phyloP scores from a whole-genome alignment of 2,329 filamentous ascomycete species.

The Xylariales sp. region DNA sequence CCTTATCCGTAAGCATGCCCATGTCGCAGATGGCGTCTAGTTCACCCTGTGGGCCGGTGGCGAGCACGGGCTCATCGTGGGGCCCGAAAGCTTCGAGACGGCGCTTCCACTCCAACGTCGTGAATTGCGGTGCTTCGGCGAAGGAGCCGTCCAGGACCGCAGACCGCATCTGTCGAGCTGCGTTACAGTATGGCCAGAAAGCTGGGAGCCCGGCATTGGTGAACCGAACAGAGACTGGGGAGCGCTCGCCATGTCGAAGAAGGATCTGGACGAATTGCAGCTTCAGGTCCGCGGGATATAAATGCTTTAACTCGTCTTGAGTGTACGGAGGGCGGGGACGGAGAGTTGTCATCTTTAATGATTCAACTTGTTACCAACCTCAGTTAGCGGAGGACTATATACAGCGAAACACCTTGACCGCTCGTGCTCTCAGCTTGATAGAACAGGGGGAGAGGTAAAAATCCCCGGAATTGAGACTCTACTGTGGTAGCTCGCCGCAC shows the following conservation, averaged over 20 bases:
- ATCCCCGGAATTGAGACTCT: too few species aligned
- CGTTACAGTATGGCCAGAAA: slow-evolving; percentile 88
- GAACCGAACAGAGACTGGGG: slow-evolving; percentile 83
- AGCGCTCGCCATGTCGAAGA: slow-evolving; percentile 75
- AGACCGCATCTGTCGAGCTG: slow-evolving; percentile 63
- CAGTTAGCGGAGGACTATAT: not conserved
- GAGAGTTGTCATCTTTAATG: slow-evolving; percentile 67
- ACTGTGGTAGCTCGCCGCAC: too few species aligned
- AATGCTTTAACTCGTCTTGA: slow-evolving; percentile 68
- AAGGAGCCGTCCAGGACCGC: slow-evolving; percentile 40
- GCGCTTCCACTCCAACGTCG: slow-evolving; percentile 57
- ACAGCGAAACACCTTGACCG: too few species aligned
- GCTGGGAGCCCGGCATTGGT: slow-evolving; percentile 64
- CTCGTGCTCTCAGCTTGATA: too few species aligned
- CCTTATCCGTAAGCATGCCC: slow-evolving; percentile 71
- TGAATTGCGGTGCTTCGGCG: slow-evolving; percentile 29
- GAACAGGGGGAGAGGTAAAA: too few species aligned
- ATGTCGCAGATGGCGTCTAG: slow-evolving; percentile 78
- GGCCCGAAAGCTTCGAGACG: slow-evolving; percentile 77
- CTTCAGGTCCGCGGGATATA: slow-evolving; percentile 77
- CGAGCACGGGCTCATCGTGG: slow-evolving; percentile 65
- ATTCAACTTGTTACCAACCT: too few species aligned
- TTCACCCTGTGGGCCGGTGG: slow-evolving; percentile 61
- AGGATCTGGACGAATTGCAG: slow-evolving; percentile 88
- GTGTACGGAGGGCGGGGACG: slow-evolving; percentile 72